Evolutionary conservation across 139 green algal species (phyloP).

Genomic region (Chlamydomonas sp.): DNA sequence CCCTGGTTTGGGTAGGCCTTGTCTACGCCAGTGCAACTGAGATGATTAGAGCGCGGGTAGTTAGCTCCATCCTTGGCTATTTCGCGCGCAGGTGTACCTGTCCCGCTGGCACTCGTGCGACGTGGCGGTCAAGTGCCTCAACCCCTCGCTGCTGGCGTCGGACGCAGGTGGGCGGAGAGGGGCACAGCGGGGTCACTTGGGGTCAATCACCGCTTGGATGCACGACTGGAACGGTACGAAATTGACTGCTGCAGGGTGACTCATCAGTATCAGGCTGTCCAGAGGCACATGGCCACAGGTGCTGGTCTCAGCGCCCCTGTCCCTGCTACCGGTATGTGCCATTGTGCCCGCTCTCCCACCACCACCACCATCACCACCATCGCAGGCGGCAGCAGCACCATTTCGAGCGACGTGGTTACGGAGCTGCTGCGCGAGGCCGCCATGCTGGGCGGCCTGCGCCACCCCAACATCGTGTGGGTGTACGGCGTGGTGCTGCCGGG

Average conservation of each 20-base stretch:
- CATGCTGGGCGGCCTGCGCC: constrained; percentile 66
- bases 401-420: constrained; percentile 19
- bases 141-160: constrained; percentile 67
- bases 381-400: constrained; percentile 2
- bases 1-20: no score
- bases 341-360: neutral
- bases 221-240: no score
- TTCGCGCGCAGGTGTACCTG: constrained; percentile 53
- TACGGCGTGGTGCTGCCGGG: constrained; percentile 80
- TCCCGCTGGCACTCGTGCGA: constrained; percentile 73
- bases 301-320: no score
- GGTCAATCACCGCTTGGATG: no score
- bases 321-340: neutral
- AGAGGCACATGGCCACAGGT: no score
- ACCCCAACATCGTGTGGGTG: constrained; percentile 77
- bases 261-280: no score
- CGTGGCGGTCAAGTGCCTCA: constrained; percentile 82
- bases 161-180: constrained; percentile 2
- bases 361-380: neutral
- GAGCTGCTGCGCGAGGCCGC: constrained; percentile 63
- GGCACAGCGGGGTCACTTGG: no score
- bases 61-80: neutral
- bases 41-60: no score
- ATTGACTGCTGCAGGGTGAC: no score
- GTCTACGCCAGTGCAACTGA: no score